Evolutionary conservation across 2,329 filamentous ascomycete genomes (phyloP), one percentile per base, ranked within the genome.

Genomic region (Paracorniculantispora psalliotae): DNA sequence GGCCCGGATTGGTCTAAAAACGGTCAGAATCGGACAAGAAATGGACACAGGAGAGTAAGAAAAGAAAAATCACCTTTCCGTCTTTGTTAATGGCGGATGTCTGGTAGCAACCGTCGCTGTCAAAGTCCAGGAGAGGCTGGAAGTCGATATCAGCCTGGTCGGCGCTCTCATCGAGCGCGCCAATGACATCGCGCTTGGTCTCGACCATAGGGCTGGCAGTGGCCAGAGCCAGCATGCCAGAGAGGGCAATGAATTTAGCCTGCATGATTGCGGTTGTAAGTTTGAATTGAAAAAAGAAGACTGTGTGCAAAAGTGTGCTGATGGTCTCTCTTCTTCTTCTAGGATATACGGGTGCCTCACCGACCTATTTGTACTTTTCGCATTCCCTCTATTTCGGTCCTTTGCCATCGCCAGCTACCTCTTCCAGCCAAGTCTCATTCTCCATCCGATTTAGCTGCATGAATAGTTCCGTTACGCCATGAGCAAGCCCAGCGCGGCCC

Each of bases 81-180:
- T 67, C 59, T 0, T 65, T 66, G 60, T 70, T 69, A 39, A 80
- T 73, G 43, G 77, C 78, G n/a, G 78, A 75, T 1, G 77, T 77
- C 62, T 79, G 76, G 66, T 79, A 77, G 64, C 74, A 76, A 9
- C 74, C 69, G 47, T 76, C 73, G 1, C 62, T 66, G 63, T 76
- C 74, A 58, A 74, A 76, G 65, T 76, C 74, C 3, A 75, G 65
- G 9, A 67, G 59, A 9, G 74, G 74, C 61, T 76, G 74, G 61
- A 68, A 73, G 55, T 66, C 67, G 39, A 70, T 65, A 59, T 75
- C 73, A 28, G 65, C 57, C 12, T 68, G 67, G 5, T 69, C 67
- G 5, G 73, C 73, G n/a, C 62, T 61, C 28, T 68, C 63, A 0
- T 70, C 71, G 1, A 76, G 66, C 8, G 72, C 66, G 1, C 65